These are phyloP conservation scores for Ceratobasidium papillatum DNA, from an alignment of 1,284 basidiomycete species.

Conservation along the genomic window DNA sequence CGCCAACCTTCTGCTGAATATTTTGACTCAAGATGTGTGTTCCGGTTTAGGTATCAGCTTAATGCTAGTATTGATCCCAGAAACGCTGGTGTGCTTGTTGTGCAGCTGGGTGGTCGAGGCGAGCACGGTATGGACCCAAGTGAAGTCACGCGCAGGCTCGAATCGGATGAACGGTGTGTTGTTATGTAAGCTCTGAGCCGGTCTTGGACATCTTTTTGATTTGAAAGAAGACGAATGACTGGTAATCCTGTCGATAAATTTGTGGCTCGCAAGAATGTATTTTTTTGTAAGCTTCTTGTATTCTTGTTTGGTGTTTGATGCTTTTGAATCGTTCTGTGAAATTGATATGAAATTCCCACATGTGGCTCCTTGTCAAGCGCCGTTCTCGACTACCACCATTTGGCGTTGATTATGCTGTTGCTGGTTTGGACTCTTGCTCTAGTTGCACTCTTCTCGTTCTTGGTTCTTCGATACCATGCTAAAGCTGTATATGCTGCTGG, in stretches of 20 bases:
- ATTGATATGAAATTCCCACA: background rate
- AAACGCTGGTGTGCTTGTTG: slow-evolving; percentile 88
- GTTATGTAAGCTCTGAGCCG: slow-evolving; percentile 76
- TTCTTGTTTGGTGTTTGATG: background rate
- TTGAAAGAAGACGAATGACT: no score
- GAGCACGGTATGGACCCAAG: slow-evolving; percentile 64
- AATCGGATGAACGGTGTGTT: slow-evolving; percentile 66
- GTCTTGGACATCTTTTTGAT: no score
- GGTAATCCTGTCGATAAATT: no score
- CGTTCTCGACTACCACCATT: slow-evolving; percentile 9
- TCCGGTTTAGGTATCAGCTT: slow-evolving; percentile 67
- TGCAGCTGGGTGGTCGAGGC: slow-evolving; percentile 66
- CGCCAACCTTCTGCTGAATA: slow-evolving; percentile 4
- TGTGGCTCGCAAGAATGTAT: no score
- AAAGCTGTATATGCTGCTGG: background rate
- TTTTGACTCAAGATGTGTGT: no score
- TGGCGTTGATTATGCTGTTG: background rate
- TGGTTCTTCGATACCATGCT: slow-evolving; percentile 11
- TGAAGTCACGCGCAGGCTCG: slow-evolving; percentile 66
- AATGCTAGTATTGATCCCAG: slow-evolving; percentile 80
- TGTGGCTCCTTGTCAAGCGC: background rate
- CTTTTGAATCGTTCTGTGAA: background rate
- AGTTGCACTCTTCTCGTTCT: background rate
- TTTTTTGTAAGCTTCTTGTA: background rate
- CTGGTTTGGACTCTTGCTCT: background rate